Evolutionary conservation across 257 asterid genomes (phyloP), one percentile per base, ranked within the genome.

Genomic region (Nicotiana tomentosiformis): DNA sequence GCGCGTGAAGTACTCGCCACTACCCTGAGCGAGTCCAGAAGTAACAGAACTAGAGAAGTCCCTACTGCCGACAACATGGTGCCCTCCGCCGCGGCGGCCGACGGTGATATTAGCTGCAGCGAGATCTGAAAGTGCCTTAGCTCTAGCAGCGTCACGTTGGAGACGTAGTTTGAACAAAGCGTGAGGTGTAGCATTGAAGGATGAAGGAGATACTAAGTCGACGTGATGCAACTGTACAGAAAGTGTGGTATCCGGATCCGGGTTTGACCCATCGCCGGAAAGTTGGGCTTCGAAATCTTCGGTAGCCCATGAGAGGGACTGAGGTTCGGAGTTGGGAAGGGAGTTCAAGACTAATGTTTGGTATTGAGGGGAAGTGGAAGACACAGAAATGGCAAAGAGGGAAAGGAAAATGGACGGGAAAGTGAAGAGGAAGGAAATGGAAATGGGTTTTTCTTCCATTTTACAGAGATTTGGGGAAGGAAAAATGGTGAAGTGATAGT

Each of bases 1-100:
- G 85, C 98, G 96, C 5, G 99, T 95, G 99, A 95, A 95, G 87
- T 95, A 94, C 91, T 95, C 99, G 1, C 97, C 98, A 62, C 97
- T 95, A 4, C 98, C 98, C 86, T 91, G 95, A 10, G 94, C 84
- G 18, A 93, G 90, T 0, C 99, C 98, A 65, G 98, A 94, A 43
- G 87, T 55, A 1, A 94, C 62, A 0, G 98, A 94, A 82, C 97
- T 89, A 86, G 93, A 91, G 87, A 93, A 93, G 53, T 88, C 92
- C 7, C 88, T 85, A 6, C 81, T 83, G 1, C 61, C 72, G 12
- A 43, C 12, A 43, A 37, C 70, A 10, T 74, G 65, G 7, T 17
- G 76, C 0, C 43, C 16, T 2, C 84, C 23, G 4, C 57, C 23
- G 82, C 69, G 86, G 56, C 83, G 81, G 53, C 83, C 29, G 56